phyloP scores from a whole-genome alignment of 257 asterid species.

The Solanum tarapatanum region DNA sequence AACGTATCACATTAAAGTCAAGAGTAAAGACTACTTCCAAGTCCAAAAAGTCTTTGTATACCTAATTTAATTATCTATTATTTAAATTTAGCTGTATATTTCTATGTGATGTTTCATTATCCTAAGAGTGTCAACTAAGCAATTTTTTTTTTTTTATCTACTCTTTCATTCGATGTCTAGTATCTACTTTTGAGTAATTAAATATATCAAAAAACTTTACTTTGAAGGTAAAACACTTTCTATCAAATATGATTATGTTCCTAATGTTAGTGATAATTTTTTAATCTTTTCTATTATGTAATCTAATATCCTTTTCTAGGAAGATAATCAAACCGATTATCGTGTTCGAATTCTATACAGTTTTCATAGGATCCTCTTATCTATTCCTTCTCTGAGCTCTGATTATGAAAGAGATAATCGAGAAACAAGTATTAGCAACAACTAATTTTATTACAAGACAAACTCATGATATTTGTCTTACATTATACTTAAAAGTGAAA shows the following conservation, averaged over 20 bases:
- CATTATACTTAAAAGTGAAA: neutral
- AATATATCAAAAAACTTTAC: neutral
- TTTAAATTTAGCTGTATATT: neutral
- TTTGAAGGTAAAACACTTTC: neutral
- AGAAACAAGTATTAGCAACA: neutral
- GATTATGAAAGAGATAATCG: neutral
- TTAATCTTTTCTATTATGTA: too few species aligned
- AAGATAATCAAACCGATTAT: too few species aligned
- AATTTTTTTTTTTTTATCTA: neutral
- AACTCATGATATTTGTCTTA: neutral
- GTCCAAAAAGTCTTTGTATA: neutral
- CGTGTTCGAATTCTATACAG: neutral
- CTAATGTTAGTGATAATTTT: too few species aligned
- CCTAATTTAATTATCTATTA: neutral
- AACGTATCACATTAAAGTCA: neutral
- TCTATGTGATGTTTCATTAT: neutral
- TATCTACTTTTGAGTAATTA: neutral
- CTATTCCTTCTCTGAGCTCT: too few species aligned
- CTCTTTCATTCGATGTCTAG: neutral
- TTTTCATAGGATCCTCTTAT: neutral
- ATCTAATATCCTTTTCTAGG: too few species aligned
- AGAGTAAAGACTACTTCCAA: neutral
- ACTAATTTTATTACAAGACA: too few species aligned
- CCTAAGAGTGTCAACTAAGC: neutral
- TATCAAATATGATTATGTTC: neutral